A percentile compares a stretch with the other conserved stretches of the same genome.
These are phyloP conservation scores for Lipomyces lipofer DNA, from an alignment of 805 yeast species.

Conservation along the genomic window DNA sequence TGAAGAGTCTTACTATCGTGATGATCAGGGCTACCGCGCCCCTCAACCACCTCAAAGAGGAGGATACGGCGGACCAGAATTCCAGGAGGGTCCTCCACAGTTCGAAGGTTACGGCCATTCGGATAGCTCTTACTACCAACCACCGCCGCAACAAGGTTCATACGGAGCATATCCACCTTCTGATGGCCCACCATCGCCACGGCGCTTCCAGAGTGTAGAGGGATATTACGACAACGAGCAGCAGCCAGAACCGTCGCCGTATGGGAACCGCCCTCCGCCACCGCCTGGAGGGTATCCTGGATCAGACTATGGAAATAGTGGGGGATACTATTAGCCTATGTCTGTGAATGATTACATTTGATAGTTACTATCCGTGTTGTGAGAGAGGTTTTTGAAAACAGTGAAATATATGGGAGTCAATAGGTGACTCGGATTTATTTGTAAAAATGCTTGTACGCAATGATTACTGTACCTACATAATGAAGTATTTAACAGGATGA, in stretches of 20 bases:
- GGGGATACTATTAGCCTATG: slow-evolving; percentile 1
- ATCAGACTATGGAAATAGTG: not conserved
- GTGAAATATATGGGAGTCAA: no score
- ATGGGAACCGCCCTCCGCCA: not conserved
- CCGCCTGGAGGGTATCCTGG: slow-evolving; percentile 2
- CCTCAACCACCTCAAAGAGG: not conserved
- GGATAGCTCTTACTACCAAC: not conserved
- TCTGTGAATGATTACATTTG: not conserved
- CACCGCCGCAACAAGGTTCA: not conserved
- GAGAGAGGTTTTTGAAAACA: no score
- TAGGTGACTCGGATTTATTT: no score
- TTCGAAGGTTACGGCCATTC: not conserved
- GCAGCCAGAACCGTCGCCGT: not conserved
- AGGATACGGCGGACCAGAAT: not conserved
- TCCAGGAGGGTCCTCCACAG: not conserved
- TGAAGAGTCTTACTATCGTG: not conserved
- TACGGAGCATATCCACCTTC: not conserved
- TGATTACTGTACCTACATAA: no score
- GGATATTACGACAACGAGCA: not conserved
- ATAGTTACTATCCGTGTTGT: no score
- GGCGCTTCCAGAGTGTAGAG: not conserved
- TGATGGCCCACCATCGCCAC: not conserved
- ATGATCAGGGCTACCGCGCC: not conserved
- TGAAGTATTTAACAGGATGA: no score
- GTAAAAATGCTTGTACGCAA: no score